Evolutionary conservation across 805 yeast species (phyloP).

Genomic region (Spencermartinsiella europaea): DNA sequence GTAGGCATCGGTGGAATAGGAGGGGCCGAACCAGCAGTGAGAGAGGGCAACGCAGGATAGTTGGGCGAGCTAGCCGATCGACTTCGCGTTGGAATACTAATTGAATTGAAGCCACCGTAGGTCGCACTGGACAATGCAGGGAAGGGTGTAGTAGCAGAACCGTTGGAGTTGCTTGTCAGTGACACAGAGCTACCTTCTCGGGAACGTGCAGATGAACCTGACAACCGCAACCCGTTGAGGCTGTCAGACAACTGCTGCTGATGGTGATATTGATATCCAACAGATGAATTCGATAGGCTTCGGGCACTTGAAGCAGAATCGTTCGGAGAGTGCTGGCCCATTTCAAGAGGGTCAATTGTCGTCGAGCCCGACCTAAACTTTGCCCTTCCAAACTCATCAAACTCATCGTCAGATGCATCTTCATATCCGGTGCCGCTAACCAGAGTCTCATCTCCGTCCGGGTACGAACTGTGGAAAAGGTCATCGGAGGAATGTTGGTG

Average conservation of each 20-base stretch:
- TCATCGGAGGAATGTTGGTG: constrained; percentile 12
- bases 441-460: constrained; percentile 11
- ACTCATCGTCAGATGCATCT: constrained; percentile 18
- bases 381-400: background rate
- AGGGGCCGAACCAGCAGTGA: constrained; percentile 6
- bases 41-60: constrained; percentile 1
- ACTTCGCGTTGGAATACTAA: constrained; percentile 1
- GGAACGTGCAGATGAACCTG: constrained; percentile 3
- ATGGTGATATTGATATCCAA: constrained; percentile 4
- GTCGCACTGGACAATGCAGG: background rate
- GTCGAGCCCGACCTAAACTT: constrained; percentile 1
- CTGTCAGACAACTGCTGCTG: constrained; percentile 13
- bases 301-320: background rate
- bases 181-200: constrained; percentile 12
- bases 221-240: constrained; percentile 7
- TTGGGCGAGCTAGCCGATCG: constrained; percentile 15
- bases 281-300: constrained; percentile 1
- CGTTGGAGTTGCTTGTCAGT: background rate
- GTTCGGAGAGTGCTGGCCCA: constrained; percentile 3
- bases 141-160: background rate
- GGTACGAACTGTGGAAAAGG: constrained; percentile 8
- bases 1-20: constrained; percentile 12
- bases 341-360: background rate
- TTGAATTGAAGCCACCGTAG: background rate
- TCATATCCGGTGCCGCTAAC: constrained; percentile 18